Base-by-base conservation (phyloP, 805 yeast species). In the Candida hispaniensis region DNA sequence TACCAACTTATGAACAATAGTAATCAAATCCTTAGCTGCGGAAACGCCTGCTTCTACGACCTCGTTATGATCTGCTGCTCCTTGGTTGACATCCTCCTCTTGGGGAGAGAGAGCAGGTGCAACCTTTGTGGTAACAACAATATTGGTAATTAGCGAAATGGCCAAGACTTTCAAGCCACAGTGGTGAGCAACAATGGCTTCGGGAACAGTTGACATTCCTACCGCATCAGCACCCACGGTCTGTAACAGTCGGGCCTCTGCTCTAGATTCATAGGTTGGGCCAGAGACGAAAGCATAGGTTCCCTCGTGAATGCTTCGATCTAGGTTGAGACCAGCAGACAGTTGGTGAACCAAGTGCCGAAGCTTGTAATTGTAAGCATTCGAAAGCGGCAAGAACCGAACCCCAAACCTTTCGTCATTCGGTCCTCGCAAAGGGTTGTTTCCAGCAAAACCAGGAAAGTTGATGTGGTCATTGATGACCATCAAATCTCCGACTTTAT, bases 161-260 rank as follows among this genome's bases (percentile, higher is more conserved):
- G 96, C 97, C 43, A 88, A 60, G 4, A 85, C 94, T 44, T 63
- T 67, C 60, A 91, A 57, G 1, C 86, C 93, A 41, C 75, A 69
- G 55, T 91, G 97, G 54, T 94, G 74, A 2, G 95, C 97, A 12
- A 83, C 78, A 42, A 83, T 73, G 2, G 83, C 94, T 57, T 88
- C 98, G 0, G 98, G 96, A 19, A 88, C 96, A 0, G 97, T 91
- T 39, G 94, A 79, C 98, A 88, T 88, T 4, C 97, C 97, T 2
- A 86, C 97, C 0, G 91, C 80, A 56, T 88, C 97, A 34, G 82
- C 95, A 7, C 97, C 97, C 17, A 79, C 44, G 5, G 60, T 46
- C 41, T 73, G 56, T 29, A 88, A 61, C 65, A 76, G 64, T 39
- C 93, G 66, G n/a, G 78, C 79, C 60, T 88, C 98, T 0, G 96